A percentile compares a stretch with the other conserved stretches of the same genome.
Conservation (phyloP, 768 basidiomycete genomes). For the Russula vinacea region DNA sequence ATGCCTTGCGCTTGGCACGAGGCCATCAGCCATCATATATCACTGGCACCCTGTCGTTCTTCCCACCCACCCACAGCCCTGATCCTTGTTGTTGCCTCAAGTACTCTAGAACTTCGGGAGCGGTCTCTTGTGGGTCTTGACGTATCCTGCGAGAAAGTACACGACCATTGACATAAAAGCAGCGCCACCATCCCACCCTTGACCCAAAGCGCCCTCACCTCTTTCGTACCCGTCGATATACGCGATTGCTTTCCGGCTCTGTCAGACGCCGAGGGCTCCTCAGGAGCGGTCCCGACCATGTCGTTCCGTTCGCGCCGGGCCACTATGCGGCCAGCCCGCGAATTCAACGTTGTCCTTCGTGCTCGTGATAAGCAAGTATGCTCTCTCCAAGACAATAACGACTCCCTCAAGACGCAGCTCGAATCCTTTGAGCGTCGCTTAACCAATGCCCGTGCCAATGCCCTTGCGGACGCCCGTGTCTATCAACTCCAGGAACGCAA, state of each 20-base stretch:
- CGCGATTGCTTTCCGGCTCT: slow-evolving; percentile 6
- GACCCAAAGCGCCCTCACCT: background rate
- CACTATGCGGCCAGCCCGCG: slow-evolving; percentile 24
- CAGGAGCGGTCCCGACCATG: slow-evolving; percentile 12
- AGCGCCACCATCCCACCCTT: background rate
- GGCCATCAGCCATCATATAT: slow-evolving; percentile 24
- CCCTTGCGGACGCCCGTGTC: slow-evolving; percentile 21
- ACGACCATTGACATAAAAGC: slow-evolving; percentile 1
- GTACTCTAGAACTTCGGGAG: background rate
- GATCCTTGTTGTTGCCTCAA: background rate
- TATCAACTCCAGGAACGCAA: slow-evolving; percentile 29
- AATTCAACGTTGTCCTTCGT: slow-evolving; percentile 25
- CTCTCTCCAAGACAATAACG: slow-evolving; percentile 23
- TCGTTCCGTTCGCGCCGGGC: slow-evolving; percentile 23
- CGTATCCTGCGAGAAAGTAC: background rate
- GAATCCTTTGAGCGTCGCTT: slow-evolving; percentile 23
- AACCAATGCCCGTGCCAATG: slow-evolving; percentile 25
- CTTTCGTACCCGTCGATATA: background rate
- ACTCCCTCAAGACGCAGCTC: slow-evolving; percentile 19
- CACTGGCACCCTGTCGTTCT: background rate
- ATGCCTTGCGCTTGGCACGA: slow-evolving; percentile 27
- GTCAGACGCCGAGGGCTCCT: slow-evolving; percentile 5
- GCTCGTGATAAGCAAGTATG: slow-evolving; percentile 26
- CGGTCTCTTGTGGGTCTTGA: slow-evolving; percentile 19
- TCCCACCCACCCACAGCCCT: slow-evolving; percentile 10